Evolutionary conservation across 1,139 yeast species (phyloP), one percentile per base, ranked within the genome.

Genomic region (Kodamaea ohmeri): DNA sequence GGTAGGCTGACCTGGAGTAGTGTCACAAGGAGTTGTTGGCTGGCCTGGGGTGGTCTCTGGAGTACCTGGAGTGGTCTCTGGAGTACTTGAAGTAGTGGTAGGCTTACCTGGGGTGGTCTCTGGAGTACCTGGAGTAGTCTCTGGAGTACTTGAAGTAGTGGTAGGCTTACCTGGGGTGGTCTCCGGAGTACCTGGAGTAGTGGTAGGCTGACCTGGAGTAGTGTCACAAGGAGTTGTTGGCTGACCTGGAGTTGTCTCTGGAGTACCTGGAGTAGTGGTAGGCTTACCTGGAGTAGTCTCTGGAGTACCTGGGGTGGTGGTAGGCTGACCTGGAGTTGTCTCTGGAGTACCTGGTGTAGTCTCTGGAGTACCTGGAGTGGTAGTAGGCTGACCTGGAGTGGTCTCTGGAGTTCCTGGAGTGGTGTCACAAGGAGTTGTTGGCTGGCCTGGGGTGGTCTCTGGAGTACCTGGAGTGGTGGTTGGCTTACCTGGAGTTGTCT

Each of bases 1-100:
- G 34, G 27, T 32, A 7, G 34, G 26, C 12, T 27, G 15, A 14
- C 17, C 14, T 20, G 34, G 34, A 31, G 34, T 31, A 15, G 34
- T 19, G 18, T 16, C 13, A 2, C 28, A 20, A 11, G 34, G 22
- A 15, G 34, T 21, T 5, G 25, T 32, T 15, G 34, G 26, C 5
- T 20, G n/a, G n/a, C 13, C 17, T 21, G 34, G 25, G 21, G 25
- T 31, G 15, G 34, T 19, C 8, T 12, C 12, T 3, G 34, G 8
- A 12, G 34, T 21, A n/a, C 25, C 9, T 22, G 34, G 34, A 4
- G 34, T 32, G 19, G n/a, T n/a, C n/a, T n/a, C n/a, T n/a, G n/a
- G n/a, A n/a, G n/a, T n/a, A n/a, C n/a, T n/a, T n/a, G n/a, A n/a
- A n/a, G n/a, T n/a, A n/a, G 34, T 21, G 25, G 25, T 31, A 3